phyloP scores from a whole-genome alignment of 441 rosid genomes.

The Gossypium aridum region DNA sequence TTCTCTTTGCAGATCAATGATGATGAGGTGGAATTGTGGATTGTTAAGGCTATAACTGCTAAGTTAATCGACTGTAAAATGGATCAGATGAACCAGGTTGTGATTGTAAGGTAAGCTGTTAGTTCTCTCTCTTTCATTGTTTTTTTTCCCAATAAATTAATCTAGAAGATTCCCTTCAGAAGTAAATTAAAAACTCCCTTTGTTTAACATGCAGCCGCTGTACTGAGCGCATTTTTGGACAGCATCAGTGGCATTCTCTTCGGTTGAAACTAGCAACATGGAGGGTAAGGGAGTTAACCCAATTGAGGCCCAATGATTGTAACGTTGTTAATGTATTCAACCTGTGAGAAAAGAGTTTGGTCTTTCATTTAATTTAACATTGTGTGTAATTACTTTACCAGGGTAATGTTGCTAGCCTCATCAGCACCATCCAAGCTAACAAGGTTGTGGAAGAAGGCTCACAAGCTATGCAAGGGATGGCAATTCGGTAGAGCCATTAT shows the following conservation, averaged over 20 bases:
- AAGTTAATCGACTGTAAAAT: constrained; percentile 80
- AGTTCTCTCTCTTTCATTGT: not conserved
- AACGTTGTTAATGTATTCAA: not conserved
- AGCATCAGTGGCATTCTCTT: constrained; percentile 70
- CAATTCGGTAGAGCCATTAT: constrained; percentile 37
- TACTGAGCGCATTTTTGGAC: constrained; percentile 73
- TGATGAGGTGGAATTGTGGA: constrained; percentile 87
- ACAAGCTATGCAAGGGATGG: constrained; percentile 63
- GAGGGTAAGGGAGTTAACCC: constrained; percentile 54
- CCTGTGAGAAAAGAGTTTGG: not conserved
- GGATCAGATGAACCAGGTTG: constrained; percentile 93
- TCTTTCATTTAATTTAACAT: not conserved
- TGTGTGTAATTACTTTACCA: constrained; percentile 21
- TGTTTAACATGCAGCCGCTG: constrained; percentile 49
- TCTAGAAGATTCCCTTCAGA: not conserved
- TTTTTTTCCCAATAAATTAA: not conserved
- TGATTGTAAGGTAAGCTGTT: constrained; percentile 57
- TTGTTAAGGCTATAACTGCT: constrained; percentile 83
- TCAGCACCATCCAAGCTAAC: constrained; percentile 81
- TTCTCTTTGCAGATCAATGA: constrained; percentile 52
- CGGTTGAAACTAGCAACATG: constrained; percentile 73
- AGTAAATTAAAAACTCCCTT: not conserved
- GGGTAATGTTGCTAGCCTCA: constrained; percentile 69
- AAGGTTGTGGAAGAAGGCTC: constrained; percentile 78
- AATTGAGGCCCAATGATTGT: not conserved